These are phyloP conservation scores for Gardenia jasminoides DNA, from an alignment of 257 asterid genomes.

Conservation along the genomic window DNA sequence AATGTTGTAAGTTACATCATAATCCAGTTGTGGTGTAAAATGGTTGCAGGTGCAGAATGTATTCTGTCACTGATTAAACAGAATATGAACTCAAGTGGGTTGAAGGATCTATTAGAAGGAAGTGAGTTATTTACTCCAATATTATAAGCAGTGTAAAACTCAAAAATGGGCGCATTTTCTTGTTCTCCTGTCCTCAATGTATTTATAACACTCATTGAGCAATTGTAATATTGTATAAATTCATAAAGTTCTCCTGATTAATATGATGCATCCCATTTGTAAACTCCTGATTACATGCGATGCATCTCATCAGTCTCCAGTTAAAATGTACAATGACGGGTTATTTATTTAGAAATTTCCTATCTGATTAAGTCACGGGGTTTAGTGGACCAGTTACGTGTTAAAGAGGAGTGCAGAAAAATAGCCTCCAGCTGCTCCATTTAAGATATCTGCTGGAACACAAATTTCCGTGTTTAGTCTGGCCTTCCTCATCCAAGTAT, in stretches of 20 bases:
- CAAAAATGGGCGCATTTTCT: background rate
- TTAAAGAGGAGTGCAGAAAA: too few species aligned
- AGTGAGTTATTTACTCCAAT: background rate
- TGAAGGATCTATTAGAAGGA: too few species aligned
- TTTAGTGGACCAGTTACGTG: too few species aligned
- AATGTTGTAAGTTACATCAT: conserved; percentile 40
- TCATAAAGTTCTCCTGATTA: too few species aligned
- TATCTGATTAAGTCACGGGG: too few species aligned
- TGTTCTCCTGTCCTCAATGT: background rate
- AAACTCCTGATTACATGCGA: background rate
- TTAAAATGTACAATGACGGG: too few species aligned
- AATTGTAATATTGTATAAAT: background rate
- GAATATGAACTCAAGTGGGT: background rate
- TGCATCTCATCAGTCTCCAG: background rate
- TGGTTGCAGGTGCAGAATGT: background rate
- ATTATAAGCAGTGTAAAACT: background rate
- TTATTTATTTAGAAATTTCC: too few species aligned
- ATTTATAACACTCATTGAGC: background rate
- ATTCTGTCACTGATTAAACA: background rate
- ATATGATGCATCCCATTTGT: too few species aligned
- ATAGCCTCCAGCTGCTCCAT: too few species aligned
- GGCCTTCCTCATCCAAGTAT: too few species aligned
- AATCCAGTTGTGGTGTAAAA: background rate
- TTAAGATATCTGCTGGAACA: too few species aligned
- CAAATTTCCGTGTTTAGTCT: too few species aligned